phyloP scores from a whole-genome alignment of 2,329 filamentous ascomycete genomes.

The Aspergillus hortae region DNA sequence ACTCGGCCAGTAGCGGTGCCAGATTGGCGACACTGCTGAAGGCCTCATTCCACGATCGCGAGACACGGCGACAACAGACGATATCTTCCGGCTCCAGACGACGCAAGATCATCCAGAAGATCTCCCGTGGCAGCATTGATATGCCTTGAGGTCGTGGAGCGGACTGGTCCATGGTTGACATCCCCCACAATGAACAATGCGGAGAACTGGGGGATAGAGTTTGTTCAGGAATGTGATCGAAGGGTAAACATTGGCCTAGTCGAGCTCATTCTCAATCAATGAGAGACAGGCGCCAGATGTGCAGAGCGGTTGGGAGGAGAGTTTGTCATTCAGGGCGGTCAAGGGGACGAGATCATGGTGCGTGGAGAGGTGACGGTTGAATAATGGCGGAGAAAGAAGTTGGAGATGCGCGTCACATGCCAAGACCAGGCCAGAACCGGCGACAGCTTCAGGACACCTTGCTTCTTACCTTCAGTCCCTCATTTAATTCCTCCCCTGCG shows the following conservation, averaged over 20 bases:
- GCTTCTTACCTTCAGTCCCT: conserved; percentile 15
- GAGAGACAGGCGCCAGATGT: no score
- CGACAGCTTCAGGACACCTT: conserved; percentile 38
- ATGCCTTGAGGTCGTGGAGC: conserved; percentile 16
- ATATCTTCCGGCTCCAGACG: conserved; percentile 51
- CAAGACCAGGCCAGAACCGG: conserved; percentile 23
- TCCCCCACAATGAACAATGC: background rate
- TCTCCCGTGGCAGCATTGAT: conserved; percentile 50
- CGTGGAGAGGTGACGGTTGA: background rate
- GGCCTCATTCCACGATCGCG: conserved; percentile 45
- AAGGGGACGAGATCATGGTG: conserved; percentile 1
- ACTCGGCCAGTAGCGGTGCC: conserved; percentile 46
- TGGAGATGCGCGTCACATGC: conserved; percentile 23
- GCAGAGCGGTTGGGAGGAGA: no score
- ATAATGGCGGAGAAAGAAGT: conserved; percentile 6
- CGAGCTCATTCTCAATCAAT: background rate
- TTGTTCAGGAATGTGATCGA: background rate
- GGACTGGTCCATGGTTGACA: background rate
- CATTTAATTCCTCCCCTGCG: conserved; percentile 9
- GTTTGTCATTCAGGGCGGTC: background rate
- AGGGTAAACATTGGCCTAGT: background rate
- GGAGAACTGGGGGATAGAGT: background rate
- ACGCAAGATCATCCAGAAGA: conserved; percentile 54
- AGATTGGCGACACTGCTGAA: conserved; percentile 50
- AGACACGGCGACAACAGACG: conserved; percentile 53